Conservation (phyloP, 257 asterid genomes). For the Solanum lignicaule region DNA sequence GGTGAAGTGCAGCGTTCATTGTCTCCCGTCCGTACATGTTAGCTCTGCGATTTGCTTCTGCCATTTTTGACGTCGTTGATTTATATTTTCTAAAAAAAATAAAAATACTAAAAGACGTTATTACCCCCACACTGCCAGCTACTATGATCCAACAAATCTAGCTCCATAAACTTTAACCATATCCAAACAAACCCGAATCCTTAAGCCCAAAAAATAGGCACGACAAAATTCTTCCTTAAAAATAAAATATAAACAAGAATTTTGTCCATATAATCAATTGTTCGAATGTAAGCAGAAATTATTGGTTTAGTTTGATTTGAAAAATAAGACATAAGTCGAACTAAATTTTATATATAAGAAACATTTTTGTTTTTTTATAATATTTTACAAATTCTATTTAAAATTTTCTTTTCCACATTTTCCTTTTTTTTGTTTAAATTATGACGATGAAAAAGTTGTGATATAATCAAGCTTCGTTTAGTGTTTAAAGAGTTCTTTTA, state of each 20-base stretch:
- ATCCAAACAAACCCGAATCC: background rate
- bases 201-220: background rate
- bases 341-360: too few species aligned
- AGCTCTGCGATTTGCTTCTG: background rate
- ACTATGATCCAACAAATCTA: background rate
- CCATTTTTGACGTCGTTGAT: background rate
- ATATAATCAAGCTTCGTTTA: too few species aligned
- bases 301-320: background rate
- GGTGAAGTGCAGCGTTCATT: slow-evolving; percentile 1
- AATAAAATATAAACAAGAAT: background rate
- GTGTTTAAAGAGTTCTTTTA: too few species aligned
- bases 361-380: too few species aligned
- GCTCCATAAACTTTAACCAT: background rate
- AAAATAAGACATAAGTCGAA: too few species aligned
- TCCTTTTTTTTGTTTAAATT: too few species aligned
- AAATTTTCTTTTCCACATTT: too few species aligned
- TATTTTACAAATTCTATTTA: too few species aligned
- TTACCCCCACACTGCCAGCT: background rate
- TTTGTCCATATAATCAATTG: background rate
- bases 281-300: background rate
- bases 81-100: background rate
- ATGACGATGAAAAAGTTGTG: too few species aligned
- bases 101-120: slow-evolving; percentile 15
- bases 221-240: background rate
- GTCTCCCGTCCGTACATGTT: slow-evolving; percentile 10